These are phyloP conservation scores for Ensete glaucum DNA, from an alignment of 176 grass and related monocot species.

Conservation along the genomic window DNA sequence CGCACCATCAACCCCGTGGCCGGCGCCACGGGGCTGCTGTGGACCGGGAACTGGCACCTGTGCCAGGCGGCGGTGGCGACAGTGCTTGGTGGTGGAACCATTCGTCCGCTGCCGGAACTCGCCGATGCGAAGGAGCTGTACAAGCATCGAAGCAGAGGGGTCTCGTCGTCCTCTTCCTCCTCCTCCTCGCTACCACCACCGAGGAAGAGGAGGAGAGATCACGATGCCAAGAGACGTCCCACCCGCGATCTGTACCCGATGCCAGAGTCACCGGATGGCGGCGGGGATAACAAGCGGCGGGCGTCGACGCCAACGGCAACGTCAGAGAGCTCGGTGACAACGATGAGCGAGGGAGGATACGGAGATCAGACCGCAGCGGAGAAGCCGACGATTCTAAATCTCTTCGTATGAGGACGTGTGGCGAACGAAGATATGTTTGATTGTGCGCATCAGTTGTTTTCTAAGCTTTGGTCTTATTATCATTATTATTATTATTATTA, in stretches of 20 bases:
- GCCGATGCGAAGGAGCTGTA: constrained; percentile 5
- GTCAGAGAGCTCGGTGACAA: constrained; percentile 52
- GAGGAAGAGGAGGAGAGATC: background rate
- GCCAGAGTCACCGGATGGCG: constrained; percentile 18
- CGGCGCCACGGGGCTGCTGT: constrained; percentile 73
- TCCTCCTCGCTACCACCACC: constrained; percentile 14
- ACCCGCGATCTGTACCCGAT: constrained; percentile 49
- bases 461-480: too few species aligned
- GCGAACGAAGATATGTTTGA: too few species aligned
- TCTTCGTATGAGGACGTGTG: background rate
- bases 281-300: background rate
- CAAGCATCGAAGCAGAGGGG: background rate
- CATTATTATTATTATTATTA: too few species aligned
- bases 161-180: constrained; percentile 22
- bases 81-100: constrained; percentile 50
- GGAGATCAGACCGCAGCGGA: background rate
- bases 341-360: constrained; percentile 13
- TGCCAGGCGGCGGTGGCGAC: constrained; percentile 65
- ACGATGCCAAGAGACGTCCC: background rate
- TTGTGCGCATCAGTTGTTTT: too few species aligned
- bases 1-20: constrained; percentile 78
- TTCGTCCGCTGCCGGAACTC: constrained; percentile 35
- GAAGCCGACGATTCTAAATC: background rate
- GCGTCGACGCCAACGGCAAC: constrained; percentile 1
- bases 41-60: constrained; percentile 67